Evolutionary conservation across 495 filamentous ascomycete genomes (phyloP).

Genomic region (Neurospora pannonica): DNA sequence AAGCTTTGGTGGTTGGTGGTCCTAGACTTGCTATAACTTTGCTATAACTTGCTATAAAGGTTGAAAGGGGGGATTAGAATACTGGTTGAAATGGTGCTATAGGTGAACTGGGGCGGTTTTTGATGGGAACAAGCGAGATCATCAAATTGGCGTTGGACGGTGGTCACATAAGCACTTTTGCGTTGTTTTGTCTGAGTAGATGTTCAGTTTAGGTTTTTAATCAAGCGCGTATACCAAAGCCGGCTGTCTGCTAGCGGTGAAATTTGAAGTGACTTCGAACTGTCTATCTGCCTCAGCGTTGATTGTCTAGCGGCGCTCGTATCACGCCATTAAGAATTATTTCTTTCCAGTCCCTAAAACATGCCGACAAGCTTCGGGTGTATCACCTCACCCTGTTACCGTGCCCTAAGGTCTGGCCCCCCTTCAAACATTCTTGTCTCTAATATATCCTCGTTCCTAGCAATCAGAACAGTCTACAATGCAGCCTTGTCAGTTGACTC

Average conservation of each 20-base stretch:
- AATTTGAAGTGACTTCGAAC: background rate
- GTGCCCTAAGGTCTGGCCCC: too few species aligned
- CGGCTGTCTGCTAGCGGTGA: background rate
- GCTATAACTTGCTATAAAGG: background rate
- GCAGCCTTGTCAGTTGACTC: too few species aligned
- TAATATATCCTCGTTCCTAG: background rate
- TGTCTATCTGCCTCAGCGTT: background rate
- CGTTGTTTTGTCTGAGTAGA: background rate
- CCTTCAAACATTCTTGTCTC: too few species aligned
- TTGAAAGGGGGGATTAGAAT: background rate
- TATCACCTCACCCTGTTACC: background rate
- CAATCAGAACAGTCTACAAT: too few species aligned
- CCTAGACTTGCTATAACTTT: background rate
- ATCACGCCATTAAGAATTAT: too few species aligned
- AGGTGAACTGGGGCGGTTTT: background rate
- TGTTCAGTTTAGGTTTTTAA: background rate
- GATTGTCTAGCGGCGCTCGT: background rate
- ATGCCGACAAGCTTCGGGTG: background rate
- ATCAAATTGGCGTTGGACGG: background rate
- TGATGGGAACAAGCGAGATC: background rate
- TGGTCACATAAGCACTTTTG: background rate
- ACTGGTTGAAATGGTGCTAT: background rate
- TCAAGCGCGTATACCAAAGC: background rate
- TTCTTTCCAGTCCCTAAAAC: too few species aligned
- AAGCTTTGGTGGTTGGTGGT: background rate